Evolutionary conservation across 2,329 filamentous ascomycete genomes (phyloP).

Genomic region (Aureobasidium lini): DNA sequence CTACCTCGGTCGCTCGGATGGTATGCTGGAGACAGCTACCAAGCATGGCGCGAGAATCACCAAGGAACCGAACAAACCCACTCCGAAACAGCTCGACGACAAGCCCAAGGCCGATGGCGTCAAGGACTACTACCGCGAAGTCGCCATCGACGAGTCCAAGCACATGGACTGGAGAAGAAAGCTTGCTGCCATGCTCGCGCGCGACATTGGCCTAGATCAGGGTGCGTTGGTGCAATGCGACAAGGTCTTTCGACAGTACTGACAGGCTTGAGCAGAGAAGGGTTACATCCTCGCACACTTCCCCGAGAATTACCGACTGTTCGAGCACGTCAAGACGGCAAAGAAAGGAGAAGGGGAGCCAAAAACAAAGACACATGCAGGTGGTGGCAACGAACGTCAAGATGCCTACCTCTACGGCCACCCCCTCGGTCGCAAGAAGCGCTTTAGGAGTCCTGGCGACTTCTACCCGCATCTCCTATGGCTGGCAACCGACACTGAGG

Average conservation of each 20-base stretch:
- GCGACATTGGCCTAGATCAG: constrained; percentile 34
- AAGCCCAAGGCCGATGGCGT: constrained; percentile 46
- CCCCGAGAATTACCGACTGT: constrained; percentile 51
- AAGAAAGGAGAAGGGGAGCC: constrained; percentile 43
- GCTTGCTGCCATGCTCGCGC: constrained; percentile 50
- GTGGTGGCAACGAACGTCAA: constrained; percentile 46
- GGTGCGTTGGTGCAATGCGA: not conserved
- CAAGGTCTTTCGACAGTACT: not conserved
- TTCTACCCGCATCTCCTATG: constrained; percentile 55
- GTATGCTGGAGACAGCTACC: constrained; percentile 41
- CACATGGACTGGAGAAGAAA: constrained; percentile 52
- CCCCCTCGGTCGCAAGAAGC: constrained; percentile 48
- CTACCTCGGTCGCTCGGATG: constrained; percentile 43
- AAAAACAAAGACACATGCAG: constrained; percentile 42
- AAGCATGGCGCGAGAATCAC: constrained; percentile 36
- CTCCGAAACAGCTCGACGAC: constrained; percentile 44
- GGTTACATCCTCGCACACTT: constrained; percentile 47
- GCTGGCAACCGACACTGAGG: constrained; percentile 46
- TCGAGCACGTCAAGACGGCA: constrained; percentile 46
- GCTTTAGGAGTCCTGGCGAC: constrained; percentile 51
- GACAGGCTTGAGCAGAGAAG: constrained; percentile 24
- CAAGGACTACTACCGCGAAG: constrained; percentile 47
- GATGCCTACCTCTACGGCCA: constrained; percentile 57
- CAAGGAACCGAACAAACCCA: constrained; percentile 46
- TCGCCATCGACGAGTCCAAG: constrained; percentile 44